Percentiles rank a stretch among this genome's conserved stretches.
Evolutionary conservation across 305 asterid genomes (phyloP).

Genomic region (Fraxinus velutina): DNA sequence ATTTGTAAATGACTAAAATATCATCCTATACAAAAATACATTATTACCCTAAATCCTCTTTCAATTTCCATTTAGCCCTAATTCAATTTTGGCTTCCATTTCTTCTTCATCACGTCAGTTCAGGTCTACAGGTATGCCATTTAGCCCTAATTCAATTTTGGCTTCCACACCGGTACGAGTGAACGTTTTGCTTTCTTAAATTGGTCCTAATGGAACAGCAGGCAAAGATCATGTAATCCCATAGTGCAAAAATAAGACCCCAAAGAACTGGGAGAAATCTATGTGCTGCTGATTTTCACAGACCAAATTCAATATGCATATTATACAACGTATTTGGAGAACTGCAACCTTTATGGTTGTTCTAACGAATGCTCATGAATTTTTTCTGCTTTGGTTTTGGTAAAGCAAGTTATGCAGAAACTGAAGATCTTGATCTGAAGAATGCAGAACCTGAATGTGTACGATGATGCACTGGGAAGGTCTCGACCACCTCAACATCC

Average conservation of each 20-base stretch:
- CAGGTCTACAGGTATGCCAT: no score
- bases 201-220: neutral
- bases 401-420: neutral
- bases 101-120: no score
- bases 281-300: neutral
- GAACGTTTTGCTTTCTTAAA: neutral
- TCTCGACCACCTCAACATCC: constrained; percentile 61
- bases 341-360: neutral
- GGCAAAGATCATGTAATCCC: neutral
- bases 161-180: neutral
- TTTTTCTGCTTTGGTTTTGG: constrained; percentile 17
- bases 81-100: no score
- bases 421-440: constrained; percentile 33
- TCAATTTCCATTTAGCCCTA: no score
- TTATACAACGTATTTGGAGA: neutral
- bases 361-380: constrained; percentile 7
- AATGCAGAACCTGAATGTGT: constrained; percentile 15
- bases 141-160: no score
- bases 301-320: neutral
- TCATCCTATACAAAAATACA: no score
- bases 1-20: no score
- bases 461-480: neutral
- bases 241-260: neutral
- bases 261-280: neutral
- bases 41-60: no score